These are phyloP conservation scores for Botrytis squamosa DNA, from an alignment of 2,329 filamentous ascomycete genomes.

Conservation along the genomic window DNA sequence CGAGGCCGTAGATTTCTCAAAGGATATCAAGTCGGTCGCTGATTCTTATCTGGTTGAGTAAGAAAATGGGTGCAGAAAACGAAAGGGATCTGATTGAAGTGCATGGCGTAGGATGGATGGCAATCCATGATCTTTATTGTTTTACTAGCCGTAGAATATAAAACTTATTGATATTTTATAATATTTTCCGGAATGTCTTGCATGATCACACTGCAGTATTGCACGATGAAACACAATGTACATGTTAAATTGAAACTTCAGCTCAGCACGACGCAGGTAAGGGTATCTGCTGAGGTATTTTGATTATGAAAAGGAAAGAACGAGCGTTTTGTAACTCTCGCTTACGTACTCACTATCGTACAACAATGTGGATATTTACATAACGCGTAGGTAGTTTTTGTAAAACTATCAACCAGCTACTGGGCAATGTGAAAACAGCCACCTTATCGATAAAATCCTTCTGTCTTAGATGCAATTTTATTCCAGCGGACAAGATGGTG, in stretches of 20 bases:
- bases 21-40: conserved; percentile 74
- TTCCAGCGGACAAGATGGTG: conserved; percentile 26
- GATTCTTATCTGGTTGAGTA: conserved; percentile 78
- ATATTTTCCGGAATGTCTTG: background rate
- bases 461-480: background rate
- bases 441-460: background rate
- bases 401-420: background rate
- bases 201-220: background rate
- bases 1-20: conserved; percentile 78
- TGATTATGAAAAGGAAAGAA: conserved; percentile 4
- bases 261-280: background rate
- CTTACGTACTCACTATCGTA: conserved; percentile 9
- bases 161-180: conserved; percentile 18
- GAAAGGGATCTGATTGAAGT: conserved; percentile 25
- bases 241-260: background rate
- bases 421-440: conserved; percentile 12
- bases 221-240: background rate
- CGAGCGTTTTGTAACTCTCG: conserved; percentile 6
- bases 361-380: conserved; percentile 13
- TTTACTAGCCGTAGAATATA: conserved; percentile 26
- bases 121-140: conserved; percentile 23
- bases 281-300: background rate
- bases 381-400: background rate
- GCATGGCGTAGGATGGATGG: conserved; percentile 32
- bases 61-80: conserved; percentile 35